Percentiles rank a stretch among this genome's conserved stretches.
phyloP scores from a whole-genome alignment of 768 basidiomycete species.

The Cystofilobasidium macerans region DNA sequence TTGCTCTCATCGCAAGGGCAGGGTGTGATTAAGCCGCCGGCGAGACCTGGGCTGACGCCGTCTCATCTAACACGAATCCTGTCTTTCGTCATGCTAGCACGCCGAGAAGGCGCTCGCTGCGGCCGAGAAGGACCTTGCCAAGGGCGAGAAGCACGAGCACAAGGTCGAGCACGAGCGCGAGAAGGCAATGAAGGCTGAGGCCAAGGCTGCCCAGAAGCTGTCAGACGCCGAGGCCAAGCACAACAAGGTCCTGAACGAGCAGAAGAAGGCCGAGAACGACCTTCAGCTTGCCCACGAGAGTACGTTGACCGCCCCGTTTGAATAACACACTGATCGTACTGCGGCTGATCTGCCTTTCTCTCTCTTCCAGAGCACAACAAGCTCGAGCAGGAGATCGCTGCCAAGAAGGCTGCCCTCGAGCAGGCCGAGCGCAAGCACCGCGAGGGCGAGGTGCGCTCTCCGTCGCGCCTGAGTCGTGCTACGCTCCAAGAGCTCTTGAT shows the following conservation, averaged over 20 bases:
- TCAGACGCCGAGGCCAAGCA: conserved; percentile 49
- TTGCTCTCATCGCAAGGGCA: too few relatives aligned
- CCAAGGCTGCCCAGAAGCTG: conserved; percentile 45
- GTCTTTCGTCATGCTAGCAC: too few relatives aligned
- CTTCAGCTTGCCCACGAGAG: conserved; percentile 6
- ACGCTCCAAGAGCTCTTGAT: too few relatives aligned
- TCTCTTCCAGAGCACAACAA: conserved; percentile 28
- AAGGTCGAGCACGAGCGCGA: conserved; percentile 39
- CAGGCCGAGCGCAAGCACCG: conserved; percentile 18
- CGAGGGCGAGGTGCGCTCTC: conserved; percentile 15
- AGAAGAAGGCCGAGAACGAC: conserved; percentile 16
- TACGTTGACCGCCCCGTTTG: neutral
- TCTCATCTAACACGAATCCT: too few relatives aligned
- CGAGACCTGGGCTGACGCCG: too few relatives aligned
- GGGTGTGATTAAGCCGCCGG: too few relatives aligned
- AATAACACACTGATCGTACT: too few relatives aligned
- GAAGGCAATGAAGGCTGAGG: conserved; percentile 48
- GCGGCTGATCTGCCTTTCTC: conserved; percentile 24
- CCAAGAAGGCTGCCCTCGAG: conserved; percentile 31
- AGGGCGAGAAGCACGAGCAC: conserved; percentile 42
- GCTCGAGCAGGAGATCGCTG: conserved; percentile 29
- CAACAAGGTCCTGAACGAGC: conserved; percentile 41
- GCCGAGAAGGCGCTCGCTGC: conserved; percentile 48
- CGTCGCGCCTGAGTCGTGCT: too few relatives aligned
- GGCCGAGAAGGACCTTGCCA: conserved; percentile 48